Evolutionary conservation across 352 stramenopile species (phyloP), one percentile per base, ranked within the genome.

Genomic region (Plasmopara viticola): DNA sequence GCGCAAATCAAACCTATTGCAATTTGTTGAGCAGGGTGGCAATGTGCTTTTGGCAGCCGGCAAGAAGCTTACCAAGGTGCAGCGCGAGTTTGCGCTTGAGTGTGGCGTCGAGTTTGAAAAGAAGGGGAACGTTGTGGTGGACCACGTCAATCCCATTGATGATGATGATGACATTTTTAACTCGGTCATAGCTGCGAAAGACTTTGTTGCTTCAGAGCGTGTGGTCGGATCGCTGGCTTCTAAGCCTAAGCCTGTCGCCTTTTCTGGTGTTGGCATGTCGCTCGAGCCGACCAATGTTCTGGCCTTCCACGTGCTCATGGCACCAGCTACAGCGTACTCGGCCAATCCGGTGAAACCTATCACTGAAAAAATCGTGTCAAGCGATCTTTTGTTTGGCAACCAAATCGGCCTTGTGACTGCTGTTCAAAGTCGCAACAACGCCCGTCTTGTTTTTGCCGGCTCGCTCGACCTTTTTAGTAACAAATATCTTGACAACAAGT

Each of bases 401-500:
- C 66, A 87, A 57, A 86, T 94, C 44, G 79, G 78, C 2, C 70
- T 94, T 40, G 83, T 95, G 29, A 86, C 77, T 8, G 86, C 77
- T n/a, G 68, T 95, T 9, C 90, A 96, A 62, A 84, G 61, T 12
- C 86, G 89, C 47, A 97, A 94, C 77, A 97, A 97, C 50, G 87
- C 88, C 14, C 85, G 90, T 9, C 65, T 97, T 17, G 59, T 96
- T 20, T 87, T 97, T 51, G 57, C 79, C 15, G 88, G 87, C 30
- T 97, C 86, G 35, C 59, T 95, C 30, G 84, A 91, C 18, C 60
- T 96, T 33, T 96, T 97, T 59, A 91, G 78, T 62, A 73, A 97
- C 70, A 70, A 79, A 61, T 97, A 82, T 66, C 77, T 95, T 40
- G 70, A 58, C 37, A 68, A 73, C 29, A 62, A 67, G 45, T 15